phyloP scores from a whole-genome alignment of 164 flowering plant genomes.

The Cinnamomum chago region DNA sequence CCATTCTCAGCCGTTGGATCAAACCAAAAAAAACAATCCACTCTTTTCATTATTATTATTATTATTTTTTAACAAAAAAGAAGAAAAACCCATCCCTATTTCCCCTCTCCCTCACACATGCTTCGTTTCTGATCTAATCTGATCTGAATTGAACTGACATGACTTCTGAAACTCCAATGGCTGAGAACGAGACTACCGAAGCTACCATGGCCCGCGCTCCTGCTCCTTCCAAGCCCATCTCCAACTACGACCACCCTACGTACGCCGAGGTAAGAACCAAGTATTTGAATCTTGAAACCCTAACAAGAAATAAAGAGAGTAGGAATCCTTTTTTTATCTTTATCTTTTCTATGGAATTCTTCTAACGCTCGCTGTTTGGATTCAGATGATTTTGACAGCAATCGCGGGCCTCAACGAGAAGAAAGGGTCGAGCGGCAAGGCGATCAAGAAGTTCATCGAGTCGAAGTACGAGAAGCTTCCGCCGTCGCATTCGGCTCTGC shows the following conservation, averaged over 20 bases:
- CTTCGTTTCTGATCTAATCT: not conserved
- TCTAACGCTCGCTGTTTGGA: not conserved
- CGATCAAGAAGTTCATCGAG: conserved; percentile 12
- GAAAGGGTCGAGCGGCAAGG: conserved; percentile 9
- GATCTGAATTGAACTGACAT: not conserved
- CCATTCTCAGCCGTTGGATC: not conserved
- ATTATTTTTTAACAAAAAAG: not conserved
- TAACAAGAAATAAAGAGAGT: no score
- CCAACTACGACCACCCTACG: not conserved
- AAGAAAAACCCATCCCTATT: not conserved
- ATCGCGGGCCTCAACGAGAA: conserved; percentile 8
- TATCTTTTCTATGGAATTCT: no score
- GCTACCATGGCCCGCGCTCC: not conserved
- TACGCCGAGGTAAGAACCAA: not conserved
- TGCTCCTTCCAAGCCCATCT: not conserved
- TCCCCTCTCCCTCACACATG: not conserved
- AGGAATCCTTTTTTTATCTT: no score
- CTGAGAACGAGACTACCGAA: not conserved
- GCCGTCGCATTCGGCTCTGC: conserved; percentile 7
- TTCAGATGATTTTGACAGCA: conserved; percentile 2
- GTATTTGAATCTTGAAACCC: no score
- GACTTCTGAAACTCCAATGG: not conserved
- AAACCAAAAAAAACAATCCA: not conserved
- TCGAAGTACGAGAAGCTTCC: conserved; percentile 6
- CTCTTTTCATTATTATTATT: not conserved